phyloP scores from a whole-genome alignment of 1,139 yeast species.

The Hanseniaspora sp. region DNA sequence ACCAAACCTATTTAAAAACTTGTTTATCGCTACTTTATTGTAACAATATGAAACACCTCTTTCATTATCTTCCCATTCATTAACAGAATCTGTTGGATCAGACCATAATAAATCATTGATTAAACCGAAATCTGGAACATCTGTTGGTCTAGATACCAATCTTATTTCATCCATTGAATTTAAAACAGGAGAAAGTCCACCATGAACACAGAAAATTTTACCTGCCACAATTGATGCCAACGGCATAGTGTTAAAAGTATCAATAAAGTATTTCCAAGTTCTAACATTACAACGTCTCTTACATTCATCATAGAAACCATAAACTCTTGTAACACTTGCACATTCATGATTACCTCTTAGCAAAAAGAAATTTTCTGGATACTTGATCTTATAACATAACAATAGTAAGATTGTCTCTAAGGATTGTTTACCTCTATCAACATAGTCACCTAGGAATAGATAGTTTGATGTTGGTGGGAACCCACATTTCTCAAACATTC shows the following conservation, averaged over 20 bases:
- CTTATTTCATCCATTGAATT: conserved; percentile 86
- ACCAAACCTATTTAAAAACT: conserved; percentile 74
- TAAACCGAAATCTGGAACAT: conserved; percentile 91
- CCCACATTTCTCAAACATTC: conserved; percentile 90
- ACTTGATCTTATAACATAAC: conserved; percentile 84
- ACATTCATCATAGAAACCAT: conserved; percentile 95
- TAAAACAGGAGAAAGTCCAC: conserved; percentile 86
- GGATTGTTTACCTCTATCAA: conserved; percentile 91
- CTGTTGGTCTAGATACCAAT: conserved; percentile 86
- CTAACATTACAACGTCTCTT: conserved; percentile 84
- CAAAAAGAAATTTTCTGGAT: conserved; percentile 88
- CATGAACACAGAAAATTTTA: conserved; percentile 94
- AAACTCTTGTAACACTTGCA: conserved; percentile 88
- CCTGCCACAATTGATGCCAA: conserved; percentile 94
- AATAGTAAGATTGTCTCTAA: conserved; percentile 77
- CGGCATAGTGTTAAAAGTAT: conserved; percentile 88
- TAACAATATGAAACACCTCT: conserved; percentile 96
- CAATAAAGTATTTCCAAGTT: conserved; percentile 88
- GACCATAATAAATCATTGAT: conserved; percentile 90
- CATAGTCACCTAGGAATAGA: conserved; percentile 87
- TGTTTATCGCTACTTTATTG: conserved; percentile 83
- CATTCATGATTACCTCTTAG: conserved; percentile 94
- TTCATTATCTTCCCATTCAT: conserved; percentile 98
- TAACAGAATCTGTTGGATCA: conserved; percentile 87
- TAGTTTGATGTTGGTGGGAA: conserved; percentile 95